phyloP scores from a whole-genome alignment of 805 yeast genomes.

The Tetrapisispora taiwanensis region DNA sequence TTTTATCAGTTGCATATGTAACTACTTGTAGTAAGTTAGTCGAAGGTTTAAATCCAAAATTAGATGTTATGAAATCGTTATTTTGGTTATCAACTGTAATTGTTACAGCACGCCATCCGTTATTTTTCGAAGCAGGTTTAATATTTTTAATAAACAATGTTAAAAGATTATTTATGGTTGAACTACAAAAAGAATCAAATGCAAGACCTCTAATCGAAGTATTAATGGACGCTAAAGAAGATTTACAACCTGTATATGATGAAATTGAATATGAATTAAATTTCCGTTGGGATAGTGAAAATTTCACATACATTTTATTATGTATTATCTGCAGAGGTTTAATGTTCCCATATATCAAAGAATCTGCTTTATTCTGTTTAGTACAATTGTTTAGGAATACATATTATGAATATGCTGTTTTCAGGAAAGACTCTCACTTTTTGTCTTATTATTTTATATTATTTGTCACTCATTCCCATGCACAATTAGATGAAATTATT shows the following conservation, averaged over 20 bases:
- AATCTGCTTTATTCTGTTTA: slow-evolving; percentile 37
- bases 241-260: slow-evolving; percentile 33
- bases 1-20: slow-evolving; percentile 27
- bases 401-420: slow-evolving; percentile 25
- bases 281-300: slow-evolving; percentile 31
- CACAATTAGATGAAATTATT: slow-evolving; percentile 27
- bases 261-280: slow-evolving; percentile 35
- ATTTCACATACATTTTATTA: slow-evolving; percentile 42
- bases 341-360: slow-evolving; percentile 45
- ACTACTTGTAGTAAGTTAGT: slow-evolving; percentile 31
- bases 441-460: slow-evolving; percentile 24
- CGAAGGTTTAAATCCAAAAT: slow-evolving; percentile 27
- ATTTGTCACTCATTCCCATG: slow-evolving; percentile 29
- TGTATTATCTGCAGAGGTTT: slow-evolving; percentile 45
- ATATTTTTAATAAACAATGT: slow-evolving; percentile 30
- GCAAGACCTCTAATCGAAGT: slow-evolving; percentile 25
- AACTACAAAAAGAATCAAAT: slow-evolving; percentile 16
- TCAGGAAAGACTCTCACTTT: slow-evolving; percentile 6
- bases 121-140: slow-evolving; percentile 31
- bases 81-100: slow-evolving; percentile 30
- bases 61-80: slow-evolving; percentile 20
- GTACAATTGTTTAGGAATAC: slow-evolving; percentile 36
- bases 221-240: slow-evolving; percentile 26
- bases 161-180: slow-evolving; percentile 19
- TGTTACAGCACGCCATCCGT: slow-evolving; percentile 24